Base-by-base conservation (phyloP, 371 early-diverging fungal species). In the Mortierella sp. region DNA sequence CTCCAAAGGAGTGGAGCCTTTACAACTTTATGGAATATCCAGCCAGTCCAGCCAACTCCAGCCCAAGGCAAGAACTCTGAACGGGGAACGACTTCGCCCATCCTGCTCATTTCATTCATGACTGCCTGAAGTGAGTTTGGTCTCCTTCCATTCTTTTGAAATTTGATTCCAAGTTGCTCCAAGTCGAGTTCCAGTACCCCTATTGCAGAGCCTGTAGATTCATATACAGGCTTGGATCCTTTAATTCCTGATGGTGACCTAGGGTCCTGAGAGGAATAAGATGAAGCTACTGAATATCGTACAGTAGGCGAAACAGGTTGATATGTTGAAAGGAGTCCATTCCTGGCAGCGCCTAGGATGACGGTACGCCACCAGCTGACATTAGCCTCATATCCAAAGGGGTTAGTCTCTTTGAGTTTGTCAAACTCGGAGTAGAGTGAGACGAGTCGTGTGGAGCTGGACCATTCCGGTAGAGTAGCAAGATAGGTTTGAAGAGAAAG, bases 31-130 rank as follows among this genome's bases (percentile, higher is more conserved):
- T 79, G 80, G 59, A 79, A 64, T 7, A 79, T 60, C 80, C 74
- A 73, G 8, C 70, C 74, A 29, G 60, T 66, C 80, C 73, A 73
- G 2, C 70, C 67, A 23, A 70, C 63, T 0, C 80, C 80, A 7
- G 74, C 74, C 80, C 74, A 73, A 9, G 80, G 80, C 26, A 79
- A 63, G 40, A 73, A 79, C 22, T 79, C 74, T 13, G 80, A 79
- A 13, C 70, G 56, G 1, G 63, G 68, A 2, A 79, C 61, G n/a
- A 79, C 43, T 3, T 70, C 70, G 42, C 80, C 74, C 57, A 54
- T 51, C 60, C 32, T 17, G 17, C 8, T 54, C 74, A 79, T 73
- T 55, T 79, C 80, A 31, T 56, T 59, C 60, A 79, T 29, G n/a
- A 79, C 80, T 0, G 74, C 55, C 15, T 51, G 49, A 4, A 79